A percentile compares a stretch with the other conserved stretches of the same genome.
phyloP scores from a whole-genome alignment of 208 protist genomes.

The Leishmania amazonensis region DNA sequence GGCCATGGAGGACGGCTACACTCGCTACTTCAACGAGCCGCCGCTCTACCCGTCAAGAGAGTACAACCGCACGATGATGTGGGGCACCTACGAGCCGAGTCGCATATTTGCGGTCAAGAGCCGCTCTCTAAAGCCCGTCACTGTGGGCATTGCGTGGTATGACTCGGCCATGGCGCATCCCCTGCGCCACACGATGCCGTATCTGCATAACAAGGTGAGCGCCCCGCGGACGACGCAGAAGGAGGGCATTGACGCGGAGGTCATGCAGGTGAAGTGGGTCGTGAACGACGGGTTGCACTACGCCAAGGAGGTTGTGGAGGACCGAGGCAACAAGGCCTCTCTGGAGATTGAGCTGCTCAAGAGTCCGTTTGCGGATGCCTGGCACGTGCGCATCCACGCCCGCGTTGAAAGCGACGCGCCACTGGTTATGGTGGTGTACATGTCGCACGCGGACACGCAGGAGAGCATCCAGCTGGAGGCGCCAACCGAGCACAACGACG shows the following conservation, averaged over 20 bases:
- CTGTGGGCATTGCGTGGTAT: constrained; percentile 85
- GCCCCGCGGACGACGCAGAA: constrained; percentile 43
- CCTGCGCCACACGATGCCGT: constrained; percentile 67
- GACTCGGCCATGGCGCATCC: constrained; percentile 55
- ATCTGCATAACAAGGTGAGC: constrained; percentile 72
- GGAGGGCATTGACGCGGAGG: constrained; percentile 39
- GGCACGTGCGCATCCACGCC: constrained; percentile 83
- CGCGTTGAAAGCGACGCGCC: constrained; percentile 40
- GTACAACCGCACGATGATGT: constrained; percentile 79
- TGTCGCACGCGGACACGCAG: constrained; percentile 52
- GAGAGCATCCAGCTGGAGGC: constrained; percentile 40
- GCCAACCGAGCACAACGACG: constrained; percentile 43
- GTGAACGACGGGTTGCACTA: constrained; percentile 83
- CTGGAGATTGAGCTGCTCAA: constrained; percentile 85
- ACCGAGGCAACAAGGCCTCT: constrained; percentile 42
- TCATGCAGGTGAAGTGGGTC: constrained; percentile 71
- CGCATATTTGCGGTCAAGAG: constrained; percentile 83
- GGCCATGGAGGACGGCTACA: constrained; percentile 63
- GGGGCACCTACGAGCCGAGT: constrained; percentile 88
- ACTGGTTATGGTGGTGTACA: constrained; percentile 68
- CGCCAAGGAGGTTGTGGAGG: constrained; percentile 63
- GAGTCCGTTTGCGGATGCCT: constrained; percentile 71
- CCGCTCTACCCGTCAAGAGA: constrained; percentile 64
- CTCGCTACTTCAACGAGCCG: constrained; percentile 54
- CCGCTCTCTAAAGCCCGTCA: constrained; percentile 60